Evolutionary conservation across 1,284 basidiomycete genomes (phyloP), one percentile per base, ranked within the genome.

Genomic region (Ceratobasidium sp.): DNA sequence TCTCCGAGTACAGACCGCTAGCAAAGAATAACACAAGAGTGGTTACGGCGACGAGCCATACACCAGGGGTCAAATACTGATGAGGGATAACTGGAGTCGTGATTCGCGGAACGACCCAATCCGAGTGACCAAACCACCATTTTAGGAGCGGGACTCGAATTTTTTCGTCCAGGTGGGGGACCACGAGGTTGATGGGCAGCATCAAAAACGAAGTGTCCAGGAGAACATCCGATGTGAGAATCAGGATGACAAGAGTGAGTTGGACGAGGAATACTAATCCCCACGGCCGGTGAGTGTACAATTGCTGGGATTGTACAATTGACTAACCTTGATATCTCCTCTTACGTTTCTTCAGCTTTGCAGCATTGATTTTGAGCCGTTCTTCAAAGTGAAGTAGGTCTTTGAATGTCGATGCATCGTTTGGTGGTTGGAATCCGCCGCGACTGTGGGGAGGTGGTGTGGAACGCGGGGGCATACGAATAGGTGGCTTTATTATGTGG

Each of bases 301-400:
- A 1, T n/a, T 29, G 9, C 32, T 22, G 22, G 68, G 25, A 56
- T 61, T 75, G n/a, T 19, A 43, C 8, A 57, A 69, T 44, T 71
- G 51, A 90, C 91, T 81, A 84, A 97, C 96, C 85, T 85, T 96
- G 93, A 85, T 99, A 99, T 80, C 94, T 89, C 65, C 91, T 88
- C 83, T 96, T 95, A 77, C 97, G 88, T 61, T 90, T 88, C 81
- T 94, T 91, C 22, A 99, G 86, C 78, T 89, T 90, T 11, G 92
- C 89, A 2, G 95, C 95, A 83, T 95, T 99, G 68, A 93, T 94
- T 85, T 99, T 99, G 74, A 99, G 89, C 19, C 98, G 88, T 84
- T 99, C 97, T 85, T 99, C 97, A 79, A 99, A 99, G 68, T 96
- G 86, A 51, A 99, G 88, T 37, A 99, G 86, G 83, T 99, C 97